A percentile compares a stretch with the other conserved stretches of the same genome.
phyloP scores from a whole-genome alignment of 1,284 basidiomycete species.

The Chalciporus sp. region DNA sequence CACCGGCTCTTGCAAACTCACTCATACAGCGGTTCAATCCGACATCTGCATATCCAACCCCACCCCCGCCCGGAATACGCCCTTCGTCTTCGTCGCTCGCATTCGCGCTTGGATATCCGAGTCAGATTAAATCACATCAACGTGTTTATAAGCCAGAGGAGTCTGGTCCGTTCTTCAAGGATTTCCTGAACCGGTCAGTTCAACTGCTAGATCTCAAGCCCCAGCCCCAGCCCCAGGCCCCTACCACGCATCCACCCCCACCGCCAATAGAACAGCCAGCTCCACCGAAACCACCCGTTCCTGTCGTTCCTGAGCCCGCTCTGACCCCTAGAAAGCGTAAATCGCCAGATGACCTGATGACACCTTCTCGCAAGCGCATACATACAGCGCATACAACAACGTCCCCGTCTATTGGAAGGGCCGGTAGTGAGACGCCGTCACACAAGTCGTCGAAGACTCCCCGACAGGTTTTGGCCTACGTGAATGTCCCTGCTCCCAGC shows the following conservation, averaged over 20 bases:
- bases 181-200: slow-evolving; percentile 60
- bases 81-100: slow-evolving; percentile 74
- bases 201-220: slow-evolving; percentile 33
- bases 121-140: slow-evolving; percentile 33
- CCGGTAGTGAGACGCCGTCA: slow-evolving; percentile 25
- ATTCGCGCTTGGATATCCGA: slow-evolving; percentile 61
- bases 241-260: slow-evolving; percentile 15
- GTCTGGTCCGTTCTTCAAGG: slow-evolving; percentile 62
- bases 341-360: slow-evolving; percentile 45
- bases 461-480: slow-evolving; percentile 54
- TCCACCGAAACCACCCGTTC: slow-evolving; percentile 9
- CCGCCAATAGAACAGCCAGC: slow-evolving; percentile 14
- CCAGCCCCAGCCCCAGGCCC: slow-evolving; percentile 27
- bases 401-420: slow-evolving; percentile 10
- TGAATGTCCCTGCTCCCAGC: slow-evolving; percentile 53
- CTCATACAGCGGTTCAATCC: slow-evolving; percentile 62
- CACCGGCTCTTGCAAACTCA: slow-evolving; percentile 58
- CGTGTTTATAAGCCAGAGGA: slow-evolving; percentile 52
- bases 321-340: slow-evolving; percentile 58
- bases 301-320: slow-evolving; percentile 39
- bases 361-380: slow-evolving; percentile 55
- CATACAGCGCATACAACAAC: slow-evolving; percentile 24
- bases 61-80: slow-evolving; percentile 62
- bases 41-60: slow-evolving; percentile 64
- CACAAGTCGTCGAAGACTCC: slow-evolving; percentile 33